phyloP scores from a whole-genome alignment of 2,329 filamentous ascomycete species.

The Chaetomiaceae sp. region DNA sequence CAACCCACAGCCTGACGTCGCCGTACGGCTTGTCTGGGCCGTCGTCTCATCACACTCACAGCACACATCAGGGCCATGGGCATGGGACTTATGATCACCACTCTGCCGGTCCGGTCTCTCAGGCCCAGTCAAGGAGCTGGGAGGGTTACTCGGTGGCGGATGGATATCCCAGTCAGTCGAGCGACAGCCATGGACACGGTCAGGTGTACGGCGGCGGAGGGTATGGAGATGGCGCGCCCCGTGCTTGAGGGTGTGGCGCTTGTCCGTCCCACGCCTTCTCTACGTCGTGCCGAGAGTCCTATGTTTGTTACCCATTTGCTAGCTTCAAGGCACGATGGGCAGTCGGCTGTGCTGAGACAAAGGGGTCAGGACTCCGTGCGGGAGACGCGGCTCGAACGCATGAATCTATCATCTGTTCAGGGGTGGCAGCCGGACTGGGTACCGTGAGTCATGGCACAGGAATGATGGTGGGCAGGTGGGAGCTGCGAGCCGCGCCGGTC shows the following conservation, averaged over 20 bases:
- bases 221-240: conserved; percentile 25
- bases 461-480: background rate
- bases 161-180: conserved; percentile 17
- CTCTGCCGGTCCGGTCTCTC: conserved; percentile 18
- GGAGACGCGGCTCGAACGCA: conserved; percentile 1
- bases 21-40: conserved; percentile 23
- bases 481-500: background rate
- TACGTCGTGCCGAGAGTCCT: no score
- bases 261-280: no score
- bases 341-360: background rate
- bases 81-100: conserved; percentile 23
- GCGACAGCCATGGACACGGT: conserved; percentile 29
- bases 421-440: conserved; percentile 2
- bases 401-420: conserved; percentile 5
- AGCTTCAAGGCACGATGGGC: no score
- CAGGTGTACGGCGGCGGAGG: conserved; percentile 23
- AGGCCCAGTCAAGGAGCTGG: conserved; percentile 24
- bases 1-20: conserved; percentile 23
- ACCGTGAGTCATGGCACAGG: background rate
- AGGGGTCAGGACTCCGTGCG: background rate
- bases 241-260: conserved; percentile 20
- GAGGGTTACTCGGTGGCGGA: conserved; percentile 25
- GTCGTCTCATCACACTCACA: conserved; percentile 15
- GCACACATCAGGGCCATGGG: conserved; percentile 20
- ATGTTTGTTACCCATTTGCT: no score